phyloP scores from a whole-genome alignment of 2,329 filamentous ascomycete genomes.

The Xylariaceae sp. region DNA sequence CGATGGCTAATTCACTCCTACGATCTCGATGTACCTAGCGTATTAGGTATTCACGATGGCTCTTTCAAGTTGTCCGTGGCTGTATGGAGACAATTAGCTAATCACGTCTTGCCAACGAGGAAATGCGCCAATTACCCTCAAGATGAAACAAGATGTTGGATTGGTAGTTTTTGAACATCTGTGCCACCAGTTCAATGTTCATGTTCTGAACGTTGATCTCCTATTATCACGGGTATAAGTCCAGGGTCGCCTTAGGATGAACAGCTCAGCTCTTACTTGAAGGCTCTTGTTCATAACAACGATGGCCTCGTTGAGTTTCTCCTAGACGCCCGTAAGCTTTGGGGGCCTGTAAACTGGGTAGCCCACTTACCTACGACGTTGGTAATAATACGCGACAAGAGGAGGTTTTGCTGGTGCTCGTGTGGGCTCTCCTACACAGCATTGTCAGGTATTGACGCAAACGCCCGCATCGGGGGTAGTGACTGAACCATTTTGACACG shows the following conservation, averaged over 20 bases:
- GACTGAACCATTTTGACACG: slow-evolving; percentile 24
- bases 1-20: too few species aligned
- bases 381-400: slow-evolving; percentile 92
- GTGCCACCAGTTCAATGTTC: slow-evolving; percentile 95
- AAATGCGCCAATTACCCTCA: slow-evolving; percentile 61
- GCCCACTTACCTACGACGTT: slow-evolving; percentile 77
- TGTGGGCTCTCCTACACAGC: slow-evolving; percentile 80
- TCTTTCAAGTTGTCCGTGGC: slow-evolving; percentile 82
- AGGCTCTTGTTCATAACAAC: slow-evolving; percentile 90
- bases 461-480: neutral
- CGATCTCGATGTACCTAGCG: too few species aligned
- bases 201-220: slow-evolving; percentile 99
- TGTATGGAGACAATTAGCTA: slow-evolving; percentile 34
- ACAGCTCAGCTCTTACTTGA: slow-evolving; percentile 51
- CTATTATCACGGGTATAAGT: slow-evolving; percentile 43
- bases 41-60: slow-evolving; percentile 50
- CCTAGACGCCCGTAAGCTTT: slow-evolving; percentile 48
- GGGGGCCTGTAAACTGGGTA: neutral
- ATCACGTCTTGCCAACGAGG: neutral
- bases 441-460: slow-evolving; percentile 12
- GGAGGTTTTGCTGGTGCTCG: slow-evolving; percentile 91
- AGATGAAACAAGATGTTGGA: slow-evolving; percentile 96
- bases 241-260: neutral
- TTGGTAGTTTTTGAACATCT: slow-evolving; percentile 99
- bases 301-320: slow-evolving; percentile 94